These are phyloP conservation scores for Lactarius trivialis DNA, from an alignment of 768 basidiomycete species.

Conservation along the genomic window DNA sequence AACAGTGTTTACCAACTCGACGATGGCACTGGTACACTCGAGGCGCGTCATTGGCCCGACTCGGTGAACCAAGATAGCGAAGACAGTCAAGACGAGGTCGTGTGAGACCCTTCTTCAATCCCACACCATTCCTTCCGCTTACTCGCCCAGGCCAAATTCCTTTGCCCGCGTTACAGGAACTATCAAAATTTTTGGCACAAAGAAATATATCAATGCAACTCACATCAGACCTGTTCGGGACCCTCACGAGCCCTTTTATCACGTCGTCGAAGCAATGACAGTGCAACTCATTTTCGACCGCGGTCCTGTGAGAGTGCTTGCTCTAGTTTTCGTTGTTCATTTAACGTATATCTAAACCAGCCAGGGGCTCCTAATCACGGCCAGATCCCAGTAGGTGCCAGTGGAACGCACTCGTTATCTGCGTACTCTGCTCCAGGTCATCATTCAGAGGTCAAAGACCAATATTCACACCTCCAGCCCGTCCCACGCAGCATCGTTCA, in stretches of 20 bases:
- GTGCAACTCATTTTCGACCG: slow-evolving; percentile 60
- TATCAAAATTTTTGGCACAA: slow-evolving; percentile 75
- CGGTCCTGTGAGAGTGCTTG: slow-evolving; percentile 48
- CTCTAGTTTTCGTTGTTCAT: background rate
- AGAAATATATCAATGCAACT: slow-evolving; percentile 74
- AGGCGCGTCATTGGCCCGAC: slow-evolving; percentile 81
- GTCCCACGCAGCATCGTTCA: slow-evolving; percentile 59
- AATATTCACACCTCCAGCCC: slow-evolving; percentile 44
- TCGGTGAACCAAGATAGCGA: slow-evolving; percentile 50
- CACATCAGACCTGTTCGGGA: slow-evolving; percentile 66
- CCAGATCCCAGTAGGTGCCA: slow-evolving; percentile 5
- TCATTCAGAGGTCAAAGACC: slow-evolving; percentile 12
- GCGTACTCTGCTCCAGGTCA: slow-evolving; percentile 32
- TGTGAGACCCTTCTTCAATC: slow-evolving; percentile 29
- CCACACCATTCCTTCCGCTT: background rate
- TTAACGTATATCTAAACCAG: slow-evolving; percentile 13
- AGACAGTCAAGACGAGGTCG: slow-evolving; percentile 42
- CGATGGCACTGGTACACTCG: slow-evolving; percentile 78
- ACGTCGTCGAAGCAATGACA: slow-evolving; percentile 67
- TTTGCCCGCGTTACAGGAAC: slow-evolving; percentile 79
- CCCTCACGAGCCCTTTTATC: slow-evolving; percentile 74
- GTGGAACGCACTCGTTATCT: slow-evolving; percentile 21
- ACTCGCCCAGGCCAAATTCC: slow-evolving; percentile 50
- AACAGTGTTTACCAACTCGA: slow-evolving; percentile 76
- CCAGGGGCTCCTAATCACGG: slow-evolving; percentile 23